phyloP scores from a whole-genome alignment of 495 filamentous ascomycete genomes.

The Tuber melanosporum region DNA sequence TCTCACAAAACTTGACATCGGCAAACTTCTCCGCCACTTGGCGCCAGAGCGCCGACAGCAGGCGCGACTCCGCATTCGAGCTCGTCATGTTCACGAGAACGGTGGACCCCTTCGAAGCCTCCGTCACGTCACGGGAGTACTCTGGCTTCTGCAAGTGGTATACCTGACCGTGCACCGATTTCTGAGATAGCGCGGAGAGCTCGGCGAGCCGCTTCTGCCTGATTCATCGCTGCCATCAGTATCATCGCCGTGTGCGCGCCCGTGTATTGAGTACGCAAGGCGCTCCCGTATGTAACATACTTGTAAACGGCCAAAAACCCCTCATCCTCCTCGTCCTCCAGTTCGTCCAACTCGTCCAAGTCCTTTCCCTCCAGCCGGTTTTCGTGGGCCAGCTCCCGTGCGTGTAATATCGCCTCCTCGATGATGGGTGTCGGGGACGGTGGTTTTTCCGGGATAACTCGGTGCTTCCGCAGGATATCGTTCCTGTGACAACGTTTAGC shows the following conservation, averaged over 20 bases:
- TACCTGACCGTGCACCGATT: conserved; percentile 76
- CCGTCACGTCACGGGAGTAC: conserved; percentile 86
- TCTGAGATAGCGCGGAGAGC: conserved; percentile 63
- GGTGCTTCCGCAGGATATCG: conserved; percentile 94
- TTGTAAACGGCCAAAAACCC: conserved; percentile 80
- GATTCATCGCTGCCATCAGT: conserved; percentile 11
- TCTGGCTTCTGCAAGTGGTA: conserved; percentile 92
- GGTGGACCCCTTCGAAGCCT: conserved; percentile 65
- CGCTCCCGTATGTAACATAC: conserved; percentile 40
- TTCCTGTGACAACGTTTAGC: conserved; percentile 58
- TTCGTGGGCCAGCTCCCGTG: conserved; percentile 70
- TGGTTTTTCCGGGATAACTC: conserved; percentile 91
- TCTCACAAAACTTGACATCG: conserved; percentile 97
- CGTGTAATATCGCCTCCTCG: conserved; percentile 86
- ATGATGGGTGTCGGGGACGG: conserved; percentile 89
- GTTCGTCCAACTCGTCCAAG: conserved; percentile 81
- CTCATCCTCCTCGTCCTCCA: conserved; percentile 88
- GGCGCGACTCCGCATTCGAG: conserved; percentile 73
- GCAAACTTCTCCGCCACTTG: conserved; percentile 74
- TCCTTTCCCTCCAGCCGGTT: conserved; percentile 90
- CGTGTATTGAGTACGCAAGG: not conserved
- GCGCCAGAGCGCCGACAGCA: conserved; percentile 81
- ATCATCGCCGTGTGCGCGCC: not conserved
- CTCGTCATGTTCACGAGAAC: conserved; percentile 83
- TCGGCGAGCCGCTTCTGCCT: conserved; percentile 77